These are phyloP conservation scores for Mycocentrospora acerina DNA, from an alignment of 2,329 filamentous ascomycete species.

Conservation along the genomic window DNA sequence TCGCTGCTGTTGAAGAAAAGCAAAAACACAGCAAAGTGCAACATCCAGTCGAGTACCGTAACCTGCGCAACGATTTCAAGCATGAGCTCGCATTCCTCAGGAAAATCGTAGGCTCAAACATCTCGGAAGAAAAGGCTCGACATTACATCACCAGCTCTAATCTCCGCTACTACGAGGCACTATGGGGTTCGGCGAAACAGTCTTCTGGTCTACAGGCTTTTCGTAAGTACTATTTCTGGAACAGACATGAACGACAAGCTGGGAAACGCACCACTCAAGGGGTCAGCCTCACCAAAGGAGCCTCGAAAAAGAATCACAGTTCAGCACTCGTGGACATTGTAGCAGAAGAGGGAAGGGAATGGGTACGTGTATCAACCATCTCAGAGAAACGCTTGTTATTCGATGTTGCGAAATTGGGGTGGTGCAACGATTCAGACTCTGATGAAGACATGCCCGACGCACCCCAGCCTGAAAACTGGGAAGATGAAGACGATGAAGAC, in stretches of 20 bases:
- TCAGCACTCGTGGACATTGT: constrained; percentile 66
- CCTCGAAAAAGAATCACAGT: constrained; percentile 47
- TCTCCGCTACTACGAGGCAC: constrained; percentile 62
- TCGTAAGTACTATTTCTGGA: constrained; percentile 41
- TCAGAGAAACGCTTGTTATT: constrained; percentile 65
- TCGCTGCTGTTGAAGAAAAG: constrained; percentile 34
- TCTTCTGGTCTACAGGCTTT: constrained; percentile 60
- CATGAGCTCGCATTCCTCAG: constrained; percentile 38
- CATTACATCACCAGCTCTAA: constrained; percentile 67
- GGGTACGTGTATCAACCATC: constrained; percentile 69
- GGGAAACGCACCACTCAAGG: constrained; percentile 28
- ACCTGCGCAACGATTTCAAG: constrained; percentile 36
- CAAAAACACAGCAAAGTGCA: constrained; percentile 36
- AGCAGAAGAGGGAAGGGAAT: constrained; percentile 62
- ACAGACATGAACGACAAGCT: constrained; percentile 17
- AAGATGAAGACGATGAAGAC: constrained; percentile 55
- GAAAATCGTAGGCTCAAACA: constrained; percentile 25
- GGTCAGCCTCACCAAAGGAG: constrained; percentile 28
- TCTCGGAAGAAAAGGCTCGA: constrained; percentile 36
- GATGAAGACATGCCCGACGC: constrained; percentile 45
- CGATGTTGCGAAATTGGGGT: constrained; percentile 69
- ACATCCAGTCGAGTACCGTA: constrained; percentile 40
- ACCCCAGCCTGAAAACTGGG: constrained; percentile 19
- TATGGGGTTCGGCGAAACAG: constrained; percentile 64
- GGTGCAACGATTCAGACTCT: constrained; percentile 50